A percentile compares a stretch with the other conserved stretches of the same genome.
phyloP scores from a whole-genome alignment of 106 monocot species.

The Gastrodia elata region DNA sequence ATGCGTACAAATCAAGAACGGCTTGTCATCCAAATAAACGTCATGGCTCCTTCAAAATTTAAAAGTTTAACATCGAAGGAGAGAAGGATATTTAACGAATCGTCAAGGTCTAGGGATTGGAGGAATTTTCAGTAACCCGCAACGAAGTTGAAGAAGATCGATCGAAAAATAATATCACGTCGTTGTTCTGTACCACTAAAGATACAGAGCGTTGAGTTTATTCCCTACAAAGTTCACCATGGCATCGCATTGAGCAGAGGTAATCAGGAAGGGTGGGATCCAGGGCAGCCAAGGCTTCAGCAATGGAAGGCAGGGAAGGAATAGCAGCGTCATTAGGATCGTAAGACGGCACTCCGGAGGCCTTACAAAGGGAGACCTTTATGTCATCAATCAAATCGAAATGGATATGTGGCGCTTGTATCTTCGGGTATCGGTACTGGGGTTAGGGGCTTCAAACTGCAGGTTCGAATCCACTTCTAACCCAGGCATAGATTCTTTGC shows the following conservation, averaged over 20 bases:
- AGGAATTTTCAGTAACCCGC: constrained; percentile 46
- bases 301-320: constrained; percentile 21
- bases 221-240: constrained; percentile 37
- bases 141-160: constrained; percentile 46
- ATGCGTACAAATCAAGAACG: no score
- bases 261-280: constrained; percentile 24
- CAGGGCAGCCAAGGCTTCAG: constrained; percentile 28
- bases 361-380: constrained; percentile 30
- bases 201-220: constrained; percentile 42
- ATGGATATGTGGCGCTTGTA: constrained; percentile 50
- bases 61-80: not conserved
- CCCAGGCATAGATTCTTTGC: no score
- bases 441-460: no score
- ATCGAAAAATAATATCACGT: constrained; percentile 13
- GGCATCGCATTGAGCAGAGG: constrained; percentile 44
- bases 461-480: no score
- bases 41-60: not conserved
- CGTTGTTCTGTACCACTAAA: constrained; percentile 45
- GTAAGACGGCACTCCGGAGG: constrained; percentile 31
- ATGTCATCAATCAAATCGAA: constrained; percentile 41
- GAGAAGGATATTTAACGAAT: constrained; percentile 45
- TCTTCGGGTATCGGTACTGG: no score
- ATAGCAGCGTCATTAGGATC: constrained; percentile 20
- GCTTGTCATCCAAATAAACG: no score
- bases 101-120: constrained; percentile 64